phyloP scores from a whole-genome alignment of 371 early-diverging fungal species.

The Lichtheimia ornata region DNA sequence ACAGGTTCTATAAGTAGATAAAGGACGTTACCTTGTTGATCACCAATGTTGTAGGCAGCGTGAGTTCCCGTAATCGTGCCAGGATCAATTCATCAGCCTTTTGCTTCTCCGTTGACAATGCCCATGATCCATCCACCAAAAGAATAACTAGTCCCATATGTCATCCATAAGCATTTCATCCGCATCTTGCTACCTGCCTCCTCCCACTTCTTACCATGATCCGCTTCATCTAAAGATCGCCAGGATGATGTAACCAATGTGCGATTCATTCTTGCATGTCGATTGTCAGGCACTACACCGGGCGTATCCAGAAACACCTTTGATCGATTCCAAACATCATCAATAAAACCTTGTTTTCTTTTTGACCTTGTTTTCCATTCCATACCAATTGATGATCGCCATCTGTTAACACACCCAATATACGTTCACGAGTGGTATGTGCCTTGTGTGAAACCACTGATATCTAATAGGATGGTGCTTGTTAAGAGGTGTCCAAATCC shows the following conservation, averaged over 20 bases:
- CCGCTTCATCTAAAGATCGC: constrained; percentile 72
- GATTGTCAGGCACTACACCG: constrained; percentile 50
- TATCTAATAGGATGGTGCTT: constrained; percentile 35
- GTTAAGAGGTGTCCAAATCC: background rate
- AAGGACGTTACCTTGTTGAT: constrained; percentile 66
- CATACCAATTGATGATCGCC: constrained; percentile 59
- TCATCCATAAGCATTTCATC: background rate
- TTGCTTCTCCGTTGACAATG: constrained; percentile 41
- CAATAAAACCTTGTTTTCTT: background rate
- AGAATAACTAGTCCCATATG: constrained; percentile 42
- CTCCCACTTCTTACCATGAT: constrained; percentile 43
- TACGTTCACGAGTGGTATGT: constrained; percentile 75
- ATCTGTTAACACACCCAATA: constrained; percentile 59
- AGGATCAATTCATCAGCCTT: constrained; percentile 63
- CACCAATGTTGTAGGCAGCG: constrained; percentile 62
- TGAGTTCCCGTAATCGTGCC: constrained; percentile 38
- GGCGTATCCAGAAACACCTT: constrained; percentile 68
- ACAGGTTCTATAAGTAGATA: background rate
- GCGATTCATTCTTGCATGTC: constrained; percentile 54
- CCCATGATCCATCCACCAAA: constrained; percentile 63
- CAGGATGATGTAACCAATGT: constrained; percentile 74
- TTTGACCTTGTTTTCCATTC: background rate
- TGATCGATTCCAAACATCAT: background rate
- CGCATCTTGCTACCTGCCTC: background rate
- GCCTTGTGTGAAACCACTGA: constrained; percentile 74